Percentiles rank a stretch among this genome's conserved stretches.
phyloP scores from a whole-genome alignment of 2,329 filamentous ascomycete genomes.

The Hypoxylon rubiginosum region DNA sequence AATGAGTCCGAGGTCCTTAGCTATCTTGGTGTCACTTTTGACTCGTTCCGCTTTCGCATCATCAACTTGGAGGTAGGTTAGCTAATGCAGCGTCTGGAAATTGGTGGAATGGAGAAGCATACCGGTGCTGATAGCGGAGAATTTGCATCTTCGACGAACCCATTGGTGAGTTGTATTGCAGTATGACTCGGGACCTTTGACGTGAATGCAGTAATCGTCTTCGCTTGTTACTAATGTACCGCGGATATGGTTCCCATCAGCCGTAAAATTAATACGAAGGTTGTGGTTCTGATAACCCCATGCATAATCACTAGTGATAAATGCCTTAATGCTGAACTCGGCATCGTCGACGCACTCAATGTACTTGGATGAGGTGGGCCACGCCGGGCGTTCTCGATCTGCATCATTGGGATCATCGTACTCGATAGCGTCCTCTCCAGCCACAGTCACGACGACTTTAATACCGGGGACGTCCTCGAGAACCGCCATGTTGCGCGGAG shows the following conservation, averaged over 20 bases:
- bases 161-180: conserved; percentile 17
- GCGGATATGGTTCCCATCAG: conserved; percentile 44
- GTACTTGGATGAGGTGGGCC: conserved; percentile 46
- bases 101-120: background rate
- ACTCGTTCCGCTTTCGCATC: conserved; percentile 40
- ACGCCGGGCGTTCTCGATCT: conserved; percentile 19
- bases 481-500: conserved; percentile 42
- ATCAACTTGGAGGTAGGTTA: conserved; percentile 35
- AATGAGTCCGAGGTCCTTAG: conserved; percentile 48
- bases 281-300: conserved; percentile 42
- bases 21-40: conserved; percentile 37
- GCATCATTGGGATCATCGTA: conserved; percentile 43
- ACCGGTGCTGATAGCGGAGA: conserved; percentile 49
- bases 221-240: background rate
- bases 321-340: conserved; percentile 44
- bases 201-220: too few relatives aligned
- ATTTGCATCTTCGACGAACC: conserved; percentile 41
- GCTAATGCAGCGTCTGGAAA: background rate
- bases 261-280: conserved; percentile 23
- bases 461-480: conserved; percentile 45
- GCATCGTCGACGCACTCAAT: conserved; percentile 50
- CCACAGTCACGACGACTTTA: conserved; percentile 43
- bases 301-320: conserved; percentile 33
- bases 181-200: background rate
- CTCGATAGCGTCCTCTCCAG: conserved; percentile 42